phyloP scores from a whole-genome alignment of 495 filamentous ascomycete species.

The Hyaloscypha finlandica region DNA sequence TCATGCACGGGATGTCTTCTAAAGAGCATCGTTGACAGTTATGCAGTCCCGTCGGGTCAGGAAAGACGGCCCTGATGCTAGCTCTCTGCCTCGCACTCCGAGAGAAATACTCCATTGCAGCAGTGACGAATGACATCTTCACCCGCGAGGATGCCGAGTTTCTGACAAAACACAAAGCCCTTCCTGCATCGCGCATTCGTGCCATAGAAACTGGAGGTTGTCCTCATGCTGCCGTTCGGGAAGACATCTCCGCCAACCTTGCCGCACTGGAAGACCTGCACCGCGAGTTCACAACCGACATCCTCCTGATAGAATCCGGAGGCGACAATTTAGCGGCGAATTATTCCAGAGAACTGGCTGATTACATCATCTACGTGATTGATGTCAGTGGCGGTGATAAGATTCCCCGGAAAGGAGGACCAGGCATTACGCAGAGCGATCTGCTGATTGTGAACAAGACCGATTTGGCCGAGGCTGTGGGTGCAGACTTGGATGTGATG shows the following conservation, averaged over 20 bases:
- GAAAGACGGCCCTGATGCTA: conserved; percentile 96
- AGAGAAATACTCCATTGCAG: conserved; percentile 78
- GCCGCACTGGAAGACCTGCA: conserved; percentile 89
- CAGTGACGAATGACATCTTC: conserved; percentile 99
- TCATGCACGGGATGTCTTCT: background rate
- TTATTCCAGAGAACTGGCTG: conserved; percentile 89
- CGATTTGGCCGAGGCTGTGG: conserved; percentile 87
- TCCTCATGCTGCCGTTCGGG: conserved; percentile 95
- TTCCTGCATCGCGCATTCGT: conserved; percentile 78
- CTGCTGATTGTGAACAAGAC: conserved; percentile 95
- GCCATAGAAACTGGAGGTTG: conserved; percentile 98
- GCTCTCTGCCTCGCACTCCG: conserved; percentile 81
- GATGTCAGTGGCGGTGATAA: conserved; percentile 98
- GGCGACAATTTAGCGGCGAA: conserved; percentile 97
- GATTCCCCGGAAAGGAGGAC: conserved; percentile 92
- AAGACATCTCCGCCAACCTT: conserved; percentile 94
- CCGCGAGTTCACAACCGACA: conserved; percentile 62
- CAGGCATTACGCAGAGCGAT: conserved; percentile 94
- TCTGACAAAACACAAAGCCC: conserved; percentile 81
- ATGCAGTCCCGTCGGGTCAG: conserved; percentile 90
- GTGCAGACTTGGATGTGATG: conserved; percentile 92
- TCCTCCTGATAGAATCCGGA: conserved; percentile 91
- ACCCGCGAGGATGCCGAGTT: conserved; percentile 98
- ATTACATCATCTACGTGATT: conserved; percentile 98
- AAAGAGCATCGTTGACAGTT: conserved; percentile 9